Evolutionary conservation across 139 green algal genomes (phyloP).

Genomic region (Coelastrella sp.): DNA sequence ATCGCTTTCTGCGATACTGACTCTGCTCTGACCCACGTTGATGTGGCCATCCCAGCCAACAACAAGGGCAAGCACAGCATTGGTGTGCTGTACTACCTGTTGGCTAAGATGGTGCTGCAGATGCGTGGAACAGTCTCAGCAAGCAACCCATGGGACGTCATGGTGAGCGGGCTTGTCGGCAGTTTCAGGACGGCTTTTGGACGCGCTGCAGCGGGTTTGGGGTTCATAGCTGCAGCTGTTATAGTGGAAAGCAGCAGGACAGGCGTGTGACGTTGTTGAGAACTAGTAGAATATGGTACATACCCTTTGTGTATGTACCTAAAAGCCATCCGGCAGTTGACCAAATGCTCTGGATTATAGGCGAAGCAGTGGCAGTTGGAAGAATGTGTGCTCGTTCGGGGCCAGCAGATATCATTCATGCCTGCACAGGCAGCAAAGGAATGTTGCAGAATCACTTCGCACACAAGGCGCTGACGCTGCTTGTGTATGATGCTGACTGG

Average conservation of each 20-base stretch:
- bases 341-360: no score
- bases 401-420: no score
- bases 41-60: slow-evolving; percentile 99
- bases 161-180: slow-evolving; percentile 61
- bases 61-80: slow-evolving; percentile 99
- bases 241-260: no score
- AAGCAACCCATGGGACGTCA: slow-evolving; percentile 90
- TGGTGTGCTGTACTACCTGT: slow-evolving; percentile 97
- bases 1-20: slow-evolving; percentile 99
- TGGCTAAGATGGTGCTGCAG: slow-evolving; percentile 98
- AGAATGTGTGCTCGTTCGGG: no score
- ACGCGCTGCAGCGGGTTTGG: not conserved
- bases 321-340: no score
- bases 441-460: no score
- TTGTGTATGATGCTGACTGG: not conserved
- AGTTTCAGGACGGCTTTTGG: not conserved
- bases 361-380: no score
- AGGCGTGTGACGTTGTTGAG: no score
- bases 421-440: no score
- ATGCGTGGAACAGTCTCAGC: slow-evolving; percentile 93
- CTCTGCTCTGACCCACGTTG: slow-evolving; percentile 92
- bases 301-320: no score
- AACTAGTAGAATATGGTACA: no score
- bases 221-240: not conserved
- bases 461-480: no score